A percentile compares a stretch with the other conserved stretches of the same genome.
phyloP scores from a whole-genome alignment of 73 alveolate genomes.

The Halteria grandinella region DNA sequence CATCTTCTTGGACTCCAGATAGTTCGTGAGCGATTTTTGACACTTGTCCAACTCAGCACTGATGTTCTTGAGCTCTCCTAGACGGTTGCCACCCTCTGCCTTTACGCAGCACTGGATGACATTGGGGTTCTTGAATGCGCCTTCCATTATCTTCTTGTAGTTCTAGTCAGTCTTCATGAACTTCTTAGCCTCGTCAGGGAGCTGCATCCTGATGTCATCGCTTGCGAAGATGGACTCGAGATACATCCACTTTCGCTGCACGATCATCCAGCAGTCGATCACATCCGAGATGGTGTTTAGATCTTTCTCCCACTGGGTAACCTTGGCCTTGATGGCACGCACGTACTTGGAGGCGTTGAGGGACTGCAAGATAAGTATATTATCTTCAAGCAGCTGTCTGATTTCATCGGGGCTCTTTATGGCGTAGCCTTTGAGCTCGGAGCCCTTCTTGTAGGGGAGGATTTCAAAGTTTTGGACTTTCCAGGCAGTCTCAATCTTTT shows the following conservation, averaged over 20 bases:
- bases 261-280: slow-evolving; percentile 96
- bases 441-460: slow-evolving; percentile 91
- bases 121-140: slow-evolving; percentile 93
- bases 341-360: slow-evolving; percentile 93
- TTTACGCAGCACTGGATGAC: slow-evolving; percentile 91
- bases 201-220: slow-evolving; percentile 99
- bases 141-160: slow-evolving; percentile 95
- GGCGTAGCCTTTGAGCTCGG: slow-evolving; percentile 91
- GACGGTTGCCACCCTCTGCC: slow-evolving; percentile 82
- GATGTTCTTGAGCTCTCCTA: slow-evolving; percentile 76
- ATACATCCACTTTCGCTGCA: slow-evolving; percentile 99
- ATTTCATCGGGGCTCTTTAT: slow-evolving; percentile 93
- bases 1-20: slow-evolving; percentile 97
- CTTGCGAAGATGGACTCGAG: slow-evolving; percentile 99
- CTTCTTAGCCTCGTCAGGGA: slow-evolving; percentile 98
- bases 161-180: slow-evolving; percentile 92
- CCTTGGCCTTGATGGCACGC: slow-evolving; percentile 90
- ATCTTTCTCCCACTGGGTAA: slow-evolving; percentile 95
- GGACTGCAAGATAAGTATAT: slow-evolving; percentile 90
- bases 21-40: slow-evolving; percentile 92
- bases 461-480: slow-evolving; percentile 89
- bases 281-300: slow-evolving; percentile 95
- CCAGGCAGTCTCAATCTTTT: slow-evolving; percentile 92
- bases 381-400: slow-evolving; percentile 93
- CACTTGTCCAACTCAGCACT: slow-evolving; percentile 82